Base-by-base conservation (phyloP, 306 rosid species). In the Erythrophleum fordii region DNA sequence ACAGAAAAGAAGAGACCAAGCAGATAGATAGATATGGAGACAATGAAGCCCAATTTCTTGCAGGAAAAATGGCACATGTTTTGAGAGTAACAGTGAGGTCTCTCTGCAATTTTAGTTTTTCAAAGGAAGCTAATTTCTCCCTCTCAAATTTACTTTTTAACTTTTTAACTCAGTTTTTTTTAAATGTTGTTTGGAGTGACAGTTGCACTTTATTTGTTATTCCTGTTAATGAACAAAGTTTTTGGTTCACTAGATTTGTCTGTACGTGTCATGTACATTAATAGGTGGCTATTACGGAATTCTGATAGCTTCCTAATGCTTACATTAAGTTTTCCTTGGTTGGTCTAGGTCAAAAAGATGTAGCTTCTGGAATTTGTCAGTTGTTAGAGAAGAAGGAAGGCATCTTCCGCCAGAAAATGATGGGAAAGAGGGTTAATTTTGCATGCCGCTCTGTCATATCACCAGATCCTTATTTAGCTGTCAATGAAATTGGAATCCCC, bases 381-480 rank as follows among this genome's bases (percentile, higher is more conserved):
- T 80, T 95, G 86, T 84, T 95, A 83, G 98, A 95, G 82, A 95
- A 95, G 91, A 95, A 95, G 83, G 99, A 91, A 78, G 99, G 99
- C 78, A 74, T 95, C 75, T 95, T 95, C 80, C 97, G 99, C 68
- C 99, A 95, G 88, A 95, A 95, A 87, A 95, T 95, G 99, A 95
- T 95, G 99, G 98, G 98, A 52, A 95, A 95, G 90, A 90, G 99
- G 81, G 99, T 95, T 81, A 95, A 95, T 86, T 91, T 79, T 89
- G 97, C 99, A 6, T 93, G 99, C 75, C 97, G 99, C 62, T 93
- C 99, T 83, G 99, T 95, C 87, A 95, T 95, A 81, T 95, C 99
- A 9, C 99, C 98, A 0, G 99, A 93, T 91, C 98, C 99, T 44
- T 95, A 95, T 82, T 90, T 95, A 81, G 97, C 98, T 62, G 99